Conservation (phyloP, 73 alveolate genomes). For the Effrenium voratum region DNA sequence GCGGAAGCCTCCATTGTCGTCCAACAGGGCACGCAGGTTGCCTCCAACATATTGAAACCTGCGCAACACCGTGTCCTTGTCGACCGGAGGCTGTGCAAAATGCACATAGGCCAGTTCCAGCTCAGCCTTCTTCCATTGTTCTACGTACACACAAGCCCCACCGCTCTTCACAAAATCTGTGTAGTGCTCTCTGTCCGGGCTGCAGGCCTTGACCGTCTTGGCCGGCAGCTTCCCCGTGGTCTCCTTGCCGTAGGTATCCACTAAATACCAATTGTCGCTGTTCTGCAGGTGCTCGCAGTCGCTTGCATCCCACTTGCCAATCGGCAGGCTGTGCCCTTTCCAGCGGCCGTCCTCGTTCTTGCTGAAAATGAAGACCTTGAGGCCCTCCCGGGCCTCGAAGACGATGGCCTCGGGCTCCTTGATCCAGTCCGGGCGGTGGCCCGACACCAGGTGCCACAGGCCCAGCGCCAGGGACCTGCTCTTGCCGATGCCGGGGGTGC, state of each 20-base stretch:
- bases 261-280: not conserved
- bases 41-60: slow-evolving; percentile 50
- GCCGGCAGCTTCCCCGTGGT: not conserved
- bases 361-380: slow-evolving; percentile 51
- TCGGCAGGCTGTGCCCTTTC: slow-evolving; percentile 26
- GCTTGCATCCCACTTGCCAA: not conserved
- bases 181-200: slow-evolving; percentile 49
- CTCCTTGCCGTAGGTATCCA: not conserved
- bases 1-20: not conserved
- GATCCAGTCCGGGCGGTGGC: not conserved
- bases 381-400: slow-evolving; percentile 47
- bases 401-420: slow-evolving; percentile 47
- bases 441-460: slow-evolving; percentile 60
- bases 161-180: slow-evolving; percentile 32
- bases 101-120: not conserved
- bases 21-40: slow-evolving; percentile 35
- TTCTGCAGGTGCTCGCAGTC: slow-evolving; percentile 5
- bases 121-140: slow-evolving; percentile 21
- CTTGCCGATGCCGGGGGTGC: slow-evolving; percentile 79
- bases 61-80: not conserved
- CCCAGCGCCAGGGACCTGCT: slow-evolving; percentile 20
- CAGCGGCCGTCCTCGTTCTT: not conserved
- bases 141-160: slow-evolving; percentile 24
- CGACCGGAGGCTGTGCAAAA: not conserved
- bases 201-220: slow-evolving; percentile 52